A percentile compares a stretch with the other conserved stretches of the same genome.
Evolutionary conservation across 331 rosid genomes (phyloP).

Genomic region (Quercus phellos): DNA sequence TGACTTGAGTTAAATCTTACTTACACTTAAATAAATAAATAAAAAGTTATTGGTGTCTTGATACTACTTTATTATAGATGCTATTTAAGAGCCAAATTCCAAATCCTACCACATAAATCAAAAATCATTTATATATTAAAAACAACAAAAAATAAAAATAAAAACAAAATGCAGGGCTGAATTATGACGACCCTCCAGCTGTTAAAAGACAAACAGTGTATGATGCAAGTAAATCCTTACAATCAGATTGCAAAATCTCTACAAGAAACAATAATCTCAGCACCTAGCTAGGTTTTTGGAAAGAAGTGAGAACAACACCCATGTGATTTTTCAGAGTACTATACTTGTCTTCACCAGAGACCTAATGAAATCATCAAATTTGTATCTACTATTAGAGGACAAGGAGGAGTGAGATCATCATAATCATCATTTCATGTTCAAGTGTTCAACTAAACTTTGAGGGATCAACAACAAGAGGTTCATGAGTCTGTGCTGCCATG

Average conservation of each 20-base stretch:
- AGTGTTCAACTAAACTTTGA: conserved; percentile 10
- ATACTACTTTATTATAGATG: too few relatives aligned
- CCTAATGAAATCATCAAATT: neutral
- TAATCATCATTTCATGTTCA: neutral
- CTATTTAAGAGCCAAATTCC: too few relatives aligned
- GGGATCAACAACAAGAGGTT: conserved; percentile 12
- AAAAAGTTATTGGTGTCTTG: too few relatives aligned
- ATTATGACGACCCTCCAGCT: neutral
- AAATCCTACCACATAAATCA: too few relatives aligned
- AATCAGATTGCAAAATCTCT: neutral
- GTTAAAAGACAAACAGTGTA: neutral
- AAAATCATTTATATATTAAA: too few relatives aligned
- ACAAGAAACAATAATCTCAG: neutral
- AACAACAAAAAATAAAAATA: too few relatives aligned
- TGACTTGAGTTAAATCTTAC: too few relatives aligned
- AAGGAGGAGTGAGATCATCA: neutral
- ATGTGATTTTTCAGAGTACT: neutral
- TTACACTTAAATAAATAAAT: too few relatives aligned
- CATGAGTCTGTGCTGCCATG: conserved; percentile 46
- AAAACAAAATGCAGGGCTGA: too few relatives aligned
- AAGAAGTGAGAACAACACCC: neutral
- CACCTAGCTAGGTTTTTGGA: neutral
- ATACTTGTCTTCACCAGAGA: neutral
- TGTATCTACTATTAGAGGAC: neutral
- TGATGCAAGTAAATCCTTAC: neutral